Percentiles rank a stretch among this genome's conserved stretches.
Conservation (phyloP, 2,329 filamentous ascomycete species). For the Colletotrichum siamense region DNA sequence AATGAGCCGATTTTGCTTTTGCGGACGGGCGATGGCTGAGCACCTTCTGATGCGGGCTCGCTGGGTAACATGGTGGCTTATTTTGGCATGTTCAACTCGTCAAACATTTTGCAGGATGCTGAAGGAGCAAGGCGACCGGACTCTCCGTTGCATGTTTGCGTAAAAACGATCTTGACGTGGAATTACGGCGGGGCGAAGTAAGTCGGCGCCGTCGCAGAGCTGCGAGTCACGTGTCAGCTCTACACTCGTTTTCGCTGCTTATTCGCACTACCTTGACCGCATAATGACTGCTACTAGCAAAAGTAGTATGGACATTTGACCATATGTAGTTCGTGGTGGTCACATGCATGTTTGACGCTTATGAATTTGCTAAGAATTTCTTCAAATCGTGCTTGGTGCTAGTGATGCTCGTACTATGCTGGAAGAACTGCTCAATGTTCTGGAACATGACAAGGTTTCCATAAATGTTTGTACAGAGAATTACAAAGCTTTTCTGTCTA, state of each 20-base stretch:
- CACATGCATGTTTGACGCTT: background rate
- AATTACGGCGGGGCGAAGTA: background rate
- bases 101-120: background rate
- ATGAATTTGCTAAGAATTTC: background rate
- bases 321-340: background rate
- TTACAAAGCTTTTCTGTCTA: background rate
- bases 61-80: background rate
- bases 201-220: background rate
- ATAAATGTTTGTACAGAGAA: background rate
- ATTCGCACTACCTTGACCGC: background rate
- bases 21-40: background rate
- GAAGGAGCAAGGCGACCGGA: fast-evolving
- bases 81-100: background rate
- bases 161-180: background rate
- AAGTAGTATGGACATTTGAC: background rate
- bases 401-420: background rate
- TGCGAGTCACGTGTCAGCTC: background rate
- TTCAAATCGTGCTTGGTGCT: background rate
- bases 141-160: fast-evolving
- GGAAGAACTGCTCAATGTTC: background rate
- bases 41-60: background rate
- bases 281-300: background rate
- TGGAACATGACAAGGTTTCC: background rate
- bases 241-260: background rate
- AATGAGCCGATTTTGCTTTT: background rate